Evolutionary conservation across 768 basidiomycete genomes (phyloP), one percentile per base, ranked within the genome.

Genomic region (Kwoniella dejecticola): DNA sequence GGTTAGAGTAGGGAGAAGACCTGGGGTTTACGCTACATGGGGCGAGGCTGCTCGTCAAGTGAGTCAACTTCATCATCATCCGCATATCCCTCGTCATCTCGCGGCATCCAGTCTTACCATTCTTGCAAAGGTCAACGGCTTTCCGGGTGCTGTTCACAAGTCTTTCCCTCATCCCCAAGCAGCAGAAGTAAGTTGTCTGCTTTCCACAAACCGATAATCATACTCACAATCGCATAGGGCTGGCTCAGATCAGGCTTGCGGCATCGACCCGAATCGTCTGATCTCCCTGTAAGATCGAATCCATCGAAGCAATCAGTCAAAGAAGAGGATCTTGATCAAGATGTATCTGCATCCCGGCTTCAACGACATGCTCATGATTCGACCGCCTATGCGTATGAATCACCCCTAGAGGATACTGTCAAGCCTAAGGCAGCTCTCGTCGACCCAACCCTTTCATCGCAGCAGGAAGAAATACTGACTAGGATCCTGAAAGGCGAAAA

Each of bases 401-500:
- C n/a, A n/a, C n/a, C n/a, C n/a, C n/a, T n/a, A n/a, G n/a, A n/a
- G n/a, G n/a, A n/a, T n/a, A n/a, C n/a, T n/a, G n/a, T n/a, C n/a
- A n/a, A n/a, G n/a, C n/a, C n/a, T n/a, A n/a, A n/a, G n/a, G n/a
- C n/a, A n/a, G n/a, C n/a, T n/a, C n/a, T n/a, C n/a, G n/a, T n/a
- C n/a, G 69, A 67, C 8, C 67, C 67, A 7, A 8, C 3, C 1
- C 53, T 72, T 27, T 67, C 71, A 10, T 21, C 54, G 21, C 69
- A 72, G 50, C 71, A 72, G 50, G 19, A 41, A n/a, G 44, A 57
- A 8, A 69, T 72, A 41, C 66, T 75, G 6, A 41, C 48, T 3
- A 47, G 63, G 21, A 68, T 75, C 27, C 12, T 74, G 23, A 19
- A 83, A 5, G 86, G 85, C 2, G 77, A 86, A 30, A 94, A 86